Percentiles rank a stretch among this genome's conserved stretches.
These are phyloP conservation scores for Carallia brachiata DNA, from an alignment of 345 rosid genomes.

Conservation along the genomic window DNA sequence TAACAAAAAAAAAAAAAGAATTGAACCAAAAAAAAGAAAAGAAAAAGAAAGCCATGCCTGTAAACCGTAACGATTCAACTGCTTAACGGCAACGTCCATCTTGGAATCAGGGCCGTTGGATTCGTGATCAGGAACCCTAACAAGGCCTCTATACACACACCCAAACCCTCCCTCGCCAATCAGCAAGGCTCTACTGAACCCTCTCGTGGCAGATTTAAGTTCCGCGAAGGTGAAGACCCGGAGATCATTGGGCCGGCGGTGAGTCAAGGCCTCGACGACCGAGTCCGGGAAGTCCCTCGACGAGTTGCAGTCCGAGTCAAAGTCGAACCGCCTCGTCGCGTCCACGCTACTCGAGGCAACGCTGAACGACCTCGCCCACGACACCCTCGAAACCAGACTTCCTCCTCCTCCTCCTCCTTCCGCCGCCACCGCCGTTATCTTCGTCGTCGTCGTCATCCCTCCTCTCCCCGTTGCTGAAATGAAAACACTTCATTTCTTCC, in stretches of 20 bases:
- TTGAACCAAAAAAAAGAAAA: neutral
- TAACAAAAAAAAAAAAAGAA: too few relatives aligned
- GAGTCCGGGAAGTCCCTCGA: constrained; percentile 67
- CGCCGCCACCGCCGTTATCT: constrained; percentile 24
- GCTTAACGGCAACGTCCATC: constrained; percentile 78
- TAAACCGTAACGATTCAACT: constrained; percentile 89
- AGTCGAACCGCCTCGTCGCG: constrained; percentile 84
- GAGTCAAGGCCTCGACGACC: constrained; percentile 46
- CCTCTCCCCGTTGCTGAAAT: constrained; percentile 73
- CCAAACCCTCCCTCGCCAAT: constrained; percentile 98
- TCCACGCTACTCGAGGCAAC: constrained; percentile 74
- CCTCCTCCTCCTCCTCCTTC: constrained; percentile 20
- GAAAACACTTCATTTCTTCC: constrained; percentile 73
- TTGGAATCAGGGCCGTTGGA: constrained; percentile 38
- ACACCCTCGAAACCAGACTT: constrained; percentile 51
- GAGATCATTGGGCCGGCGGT: constrained; percentile 75
- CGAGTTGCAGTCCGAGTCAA: constrained; percentile 55
- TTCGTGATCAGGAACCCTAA: constrained; percentile 38
- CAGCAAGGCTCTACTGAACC: constrained; percentile 68
- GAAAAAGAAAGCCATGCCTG: constrained; percentile 62
- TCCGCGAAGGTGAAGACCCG: constrained; percentile 67
- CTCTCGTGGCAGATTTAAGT: constrained; percentile 77
- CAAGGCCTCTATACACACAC: constrained; percentile 75
- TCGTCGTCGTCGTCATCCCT: constrained; percentile 27
- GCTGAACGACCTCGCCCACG: constrained; percentile 91